Evolutionary conservation across 2,329 filamentous ascomycete genomes (phyloP), one percentile per base, ranked within the genome.

Genomic region (Ophiostoma australiae): DNA sequence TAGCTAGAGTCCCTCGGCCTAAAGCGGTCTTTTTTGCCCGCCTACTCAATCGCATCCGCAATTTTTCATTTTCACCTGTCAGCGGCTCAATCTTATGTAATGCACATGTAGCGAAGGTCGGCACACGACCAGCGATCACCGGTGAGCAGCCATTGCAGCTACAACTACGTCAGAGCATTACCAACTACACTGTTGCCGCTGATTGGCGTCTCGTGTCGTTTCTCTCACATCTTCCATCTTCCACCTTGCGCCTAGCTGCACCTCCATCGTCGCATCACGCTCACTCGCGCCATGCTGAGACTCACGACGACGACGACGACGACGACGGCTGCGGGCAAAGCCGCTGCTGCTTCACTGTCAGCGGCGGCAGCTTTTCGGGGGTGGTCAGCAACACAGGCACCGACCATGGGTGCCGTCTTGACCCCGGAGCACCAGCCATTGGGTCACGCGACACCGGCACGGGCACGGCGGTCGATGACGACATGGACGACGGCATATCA

Each of bases 221-320:
- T 27, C 11, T 11, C 4, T n/a, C 44, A 20, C 44, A 52, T 52
- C n/a, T 31, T 31, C 23, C 17, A 4, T 7, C 52, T 5, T 13
- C 11, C n/a, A 27, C n/a, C 27, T 31, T 31, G 27, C 44, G 6
- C 44, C 44, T 15, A 5, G 8, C n/a, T 58, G 8, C n/a, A 58
- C n/a, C n/a, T 48, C 0, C 17, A 48, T 48, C 20, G 17, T 17
- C 13, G 1, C 20, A 48, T 48, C 44, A 48, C 17, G 17, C 44
- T 48, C 44, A 48, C 44, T 39, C 37, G 13, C 52, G 23, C 41
- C 33, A 71, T 71, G 73, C 71, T 73, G 69, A 70, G 72, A 71
- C 69, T 74, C 41, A 31, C 71, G 68, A 74, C 71, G 15, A 39
- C 63, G 63, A 33, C 31, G 31, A 31, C 63, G 63, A 35, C 35